Conservation (phyloP, 2,329 filamentous ascomycete genomes). For the Fusarium papillatum region DNA sequence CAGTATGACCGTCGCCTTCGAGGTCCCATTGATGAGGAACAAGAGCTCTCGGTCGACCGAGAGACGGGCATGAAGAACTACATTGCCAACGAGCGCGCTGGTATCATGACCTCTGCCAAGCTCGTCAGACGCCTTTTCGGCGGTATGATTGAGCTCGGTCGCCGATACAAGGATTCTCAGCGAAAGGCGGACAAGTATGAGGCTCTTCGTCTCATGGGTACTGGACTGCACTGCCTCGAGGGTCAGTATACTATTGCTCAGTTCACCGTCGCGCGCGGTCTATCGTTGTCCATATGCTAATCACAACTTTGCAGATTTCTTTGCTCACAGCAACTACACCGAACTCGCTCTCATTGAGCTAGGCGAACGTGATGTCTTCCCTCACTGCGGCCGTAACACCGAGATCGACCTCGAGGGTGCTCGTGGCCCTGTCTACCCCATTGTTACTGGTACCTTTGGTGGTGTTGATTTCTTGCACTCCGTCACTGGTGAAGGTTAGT, state of each 20-base stretch:
- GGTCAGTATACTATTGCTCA: conserved; percentile 54
- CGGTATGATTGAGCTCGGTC: conserved; percentile 83
- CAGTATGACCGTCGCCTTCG: conserved; percentile 86
- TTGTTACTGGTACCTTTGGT: conserved; percentile 93
- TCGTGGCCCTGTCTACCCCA: conserved; percentile 77
- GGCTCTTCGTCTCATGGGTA: conserved; percentile 87
- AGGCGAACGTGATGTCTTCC: conserved; percentile 85
- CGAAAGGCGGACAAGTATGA: conserved; percentile 85
- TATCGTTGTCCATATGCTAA: conserved; percentile 17
- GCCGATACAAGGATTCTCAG: conserved; percentile 72
- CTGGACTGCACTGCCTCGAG: conserved; percentile 90
- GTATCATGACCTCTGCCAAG: conserved; percentile 85
- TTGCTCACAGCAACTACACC: conserved; percentile 93
- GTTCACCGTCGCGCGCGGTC: neutral
- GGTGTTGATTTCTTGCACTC: conserved; percentile 96
- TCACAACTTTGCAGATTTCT: conserved; percentile 72
- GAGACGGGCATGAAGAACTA: conserved; percentile 91
- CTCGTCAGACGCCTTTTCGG: conserved; percentile 82
- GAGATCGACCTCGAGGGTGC: conserved; percentile 77
- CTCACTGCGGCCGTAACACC: conserved; percentile 86
- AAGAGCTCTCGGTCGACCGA: conserved; percentile 84
- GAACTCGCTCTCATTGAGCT: conserved; percentile 91
- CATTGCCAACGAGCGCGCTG: conserved; percentile 85
- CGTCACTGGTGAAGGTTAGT: conserved; percentile 76
- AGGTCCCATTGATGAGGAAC: conserved; percentile 82